These are phyloP conservation scores for Hypocrella siamensis DNA, from an alignment of 2,329 filamentous ascomycete species.

Conservation along the genomic window DNA sequence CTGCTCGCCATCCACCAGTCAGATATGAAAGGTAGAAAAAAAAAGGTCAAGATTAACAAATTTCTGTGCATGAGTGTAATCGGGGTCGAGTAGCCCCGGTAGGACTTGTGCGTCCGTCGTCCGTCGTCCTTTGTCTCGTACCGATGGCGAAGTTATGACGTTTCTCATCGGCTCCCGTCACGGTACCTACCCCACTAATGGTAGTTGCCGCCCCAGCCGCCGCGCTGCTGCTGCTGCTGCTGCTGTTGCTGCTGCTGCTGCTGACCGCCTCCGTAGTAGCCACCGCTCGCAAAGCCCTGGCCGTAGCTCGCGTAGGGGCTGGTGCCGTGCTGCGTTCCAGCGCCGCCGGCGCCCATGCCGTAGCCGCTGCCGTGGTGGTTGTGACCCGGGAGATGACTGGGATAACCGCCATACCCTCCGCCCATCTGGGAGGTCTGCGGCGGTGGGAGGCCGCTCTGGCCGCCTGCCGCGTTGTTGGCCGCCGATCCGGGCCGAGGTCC, in stretches of 20 bases:
- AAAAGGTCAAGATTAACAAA: background rate
- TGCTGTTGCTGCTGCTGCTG: constrained; percentile 32
- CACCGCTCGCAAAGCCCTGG: constrained; percentile 29
- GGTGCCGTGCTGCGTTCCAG: constrained; percentile 34
- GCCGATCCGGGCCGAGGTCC: constrained; percentile 42
- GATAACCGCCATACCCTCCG: constrained; percentile 35
- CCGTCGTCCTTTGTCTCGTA: background rate
- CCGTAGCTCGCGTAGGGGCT: constrained; percentile 38
- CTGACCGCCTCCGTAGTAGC: constrained; percentile 28
- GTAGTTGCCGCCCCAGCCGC: constrained; percentile 47
- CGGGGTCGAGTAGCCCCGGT: no score
- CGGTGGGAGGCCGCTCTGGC: constrained; percentile 37
- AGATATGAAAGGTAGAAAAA: no score
- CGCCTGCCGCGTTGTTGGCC: constrained; percentile 33
- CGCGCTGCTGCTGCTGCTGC: constrained; percentile 32
- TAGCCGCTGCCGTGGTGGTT: constrained; percentile 39
- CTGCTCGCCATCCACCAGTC: background rate
- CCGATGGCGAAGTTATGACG: constrained; percentile 3
- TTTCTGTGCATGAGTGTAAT: background rate
- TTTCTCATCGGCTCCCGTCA: constrained; percentile 10
- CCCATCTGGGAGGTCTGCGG: constrained; percentile 40
- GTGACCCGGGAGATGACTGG: constrained; percentile 36
- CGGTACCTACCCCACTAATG: constrained; percentile 24
- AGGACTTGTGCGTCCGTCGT: no score
- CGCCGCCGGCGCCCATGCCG: constrained; percentile 34